These are phyloP conservation scores for Fusarium coffeatum DNA, from an alignment of 2,329 filamentous ascomycete species.

Conservation along the genomic window DNA sequence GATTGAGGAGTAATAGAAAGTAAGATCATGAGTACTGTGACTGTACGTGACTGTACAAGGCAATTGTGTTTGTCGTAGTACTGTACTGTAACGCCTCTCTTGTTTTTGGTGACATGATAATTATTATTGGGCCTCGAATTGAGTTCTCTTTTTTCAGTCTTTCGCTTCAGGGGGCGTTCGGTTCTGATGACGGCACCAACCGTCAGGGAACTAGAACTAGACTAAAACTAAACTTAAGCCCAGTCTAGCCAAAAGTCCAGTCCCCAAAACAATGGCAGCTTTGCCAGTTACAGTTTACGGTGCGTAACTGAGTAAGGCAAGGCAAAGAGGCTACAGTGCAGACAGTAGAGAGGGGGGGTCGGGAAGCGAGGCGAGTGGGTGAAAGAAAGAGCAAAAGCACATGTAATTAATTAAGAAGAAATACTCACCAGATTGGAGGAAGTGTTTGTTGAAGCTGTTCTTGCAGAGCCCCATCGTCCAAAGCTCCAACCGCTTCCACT, in stretches of 20 bases:
- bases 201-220: conserved; percentile 17
- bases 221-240: conserved; percentile 14
- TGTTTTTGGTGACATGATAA: background rate
- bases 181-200: conserved; percentile 35
- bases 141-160: background rate
- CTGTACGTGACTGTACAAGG: background rate
- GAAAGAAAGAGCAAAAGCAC: conserved; percentile 4
- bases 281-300: conserved; percentile 14
- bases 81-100: background rate
- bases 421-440: conserved; percentile 9
- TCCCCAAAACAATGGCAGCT: background rate
- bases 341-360: conserved; percentile 3
- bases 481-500: conserved; percentile 34
- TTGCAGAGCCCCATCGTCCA: conserved; percentile 34
- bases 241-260: background rate
- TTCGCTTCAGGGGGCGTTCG: background rate
- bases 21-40: background rate
- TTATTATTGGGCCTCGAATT: conserved; percentile 14
- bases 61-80: background rate
- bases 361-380: conserved; percentile 25
- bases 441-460: conserved; percentile 20
- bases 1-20: background rate
- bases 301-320: conserved; percentile 24
- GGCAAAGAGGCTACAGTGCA: background rate
- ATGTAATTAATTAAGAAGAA: background rate